Percentiles rank a stretch among this genome's conserved stretches.
phyloP scores from a whole-genome alignment of 2,329 filamentous ascomycete species.

The Pseudohalonectria lignicola region DNA sequence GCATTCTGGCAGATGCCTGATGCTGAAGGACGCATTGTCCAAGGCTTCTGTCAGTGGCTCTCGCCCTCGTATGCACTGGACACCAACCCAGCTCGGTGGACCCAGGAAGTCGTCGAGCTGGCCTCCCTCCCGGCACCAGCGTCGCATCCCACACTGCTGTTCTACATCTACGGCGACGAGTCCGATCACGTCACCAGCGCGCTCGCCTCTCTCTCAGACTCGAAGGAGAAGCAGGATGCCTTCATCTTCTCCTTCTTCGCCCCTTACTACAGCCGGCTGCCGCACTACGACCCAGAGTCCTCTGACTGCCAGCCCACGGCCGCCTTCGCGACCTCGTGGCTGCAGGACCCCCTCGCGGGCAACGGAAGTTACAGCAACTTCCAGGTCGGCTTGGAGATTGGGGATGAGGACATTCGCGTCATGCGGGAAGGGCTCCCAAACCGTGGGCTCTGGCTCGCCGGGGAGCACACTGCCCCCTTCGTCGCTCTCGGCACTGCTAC shows the following conservation, averaged over 20 bases:
- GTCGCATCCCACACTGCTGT: conserved; percentile 73
- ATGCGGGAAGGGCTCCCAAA: conserved; percentile 54
- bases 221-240: conserved; percentile 34
- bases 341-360: conserved; percentile 67
- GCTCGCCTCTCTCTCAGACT: conserved; percentile 23
- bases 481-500: conserved; percentile 80
- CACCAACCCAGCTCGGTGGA: conserved; percentile 55
- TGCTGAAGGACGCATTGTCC: conserved; percentile 27
- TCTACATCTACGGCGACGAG: conserved; percentile 64
- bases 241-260: conserved; percentile 57
- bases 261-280: conserved; percentile 69
- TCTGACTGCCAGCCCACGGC: conserved; percentile 50
- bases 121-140: conserved; percentile 47
- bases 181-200: conserved; percentile 40
- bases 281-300: conserved; percentile 45
- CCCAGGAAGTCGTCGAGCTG: conserved; percentile 68
- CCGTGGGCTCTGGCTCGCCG: conserved; percentile 71
- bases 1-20: conserved; percentile 59
- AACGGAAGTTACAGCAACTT: conserved; percentile 81
- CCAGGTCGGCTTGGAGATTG: conserved; percentile 59
- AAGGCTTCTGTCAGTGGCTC: conserved; percentile 69
- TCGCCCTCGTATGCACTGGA: conserved; percentile 54
- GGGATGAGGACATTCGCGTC: conserved; percentile 59
- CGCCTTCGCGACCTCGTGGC: conserved; percentile 66
- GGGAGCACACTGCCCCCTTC: conserved; percentile 86